phyloP scores from a whole-genome alignment of 2,329 filamentous ascomycete species.

The Botryotinia globosa region DNA sequence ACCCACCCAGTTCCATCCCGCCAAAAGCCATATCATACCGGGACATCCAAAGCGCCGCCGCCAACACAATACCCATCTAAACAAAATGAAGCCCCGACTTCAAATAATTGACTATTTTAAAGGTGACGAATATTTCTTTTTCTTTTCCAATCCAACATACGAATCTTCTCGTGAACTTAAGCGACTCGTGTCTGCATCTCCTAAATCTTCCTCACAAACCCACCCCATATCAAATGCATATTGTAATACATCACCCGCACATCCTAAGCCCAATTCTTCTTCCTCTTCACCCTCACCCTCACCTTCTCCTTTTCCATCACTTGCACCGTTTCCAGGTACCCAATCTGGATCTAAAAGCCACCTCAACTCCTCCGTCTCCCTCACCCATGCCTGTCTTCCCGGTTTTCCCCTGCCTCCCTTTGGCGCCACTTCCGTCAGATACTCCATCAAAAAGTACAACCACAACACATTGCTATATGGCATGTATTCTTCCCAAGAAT shows the following conservation, averaged over 20 bases:
- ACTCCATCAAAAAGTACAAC: constrained; percentile 47
- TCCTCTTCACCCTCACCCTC: neutral
- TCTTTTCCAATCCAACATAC: neutral
- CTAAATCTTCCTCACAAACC: constrained; percentile 28
- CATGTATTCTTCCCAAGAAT: constrained; percentile 51
- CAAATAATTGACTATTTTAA: neutral
- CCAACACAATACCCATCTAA: neutral
- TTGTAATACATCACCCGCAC: constrained; percentile 28
- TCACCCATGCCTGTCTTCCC: neutral
- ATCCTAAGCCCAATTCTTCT: constrained; percentile 1
- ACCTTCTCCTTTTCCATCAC: neutral
- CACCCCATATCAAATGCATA: constrained; percentile 29
- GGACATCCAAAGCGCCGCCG: neutral
- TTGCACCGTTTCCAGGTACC: neutral
- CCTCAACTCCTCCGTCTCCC: neutral
- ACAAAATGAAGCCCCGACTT: neutral
- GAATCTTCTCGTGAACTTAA: neutral
- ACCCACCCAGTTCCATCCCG: neutral
- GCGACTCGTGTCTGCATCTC: neutral
- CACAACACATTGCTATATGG: constrained; percentile 66
- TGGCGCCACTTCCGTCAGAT: constrained; percentile 9
- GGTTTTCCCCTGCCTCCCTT: neutral
- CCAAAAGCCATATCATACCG: neutral
- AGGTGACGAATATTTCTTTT: neutral
- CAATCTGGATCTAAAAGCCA: constrained; percentile 12